Percentiles rank a stretch among this genome's conserved stretches.
These are phyloP conservation scores for Grosmannia serpens DNA, from an alignment of 2,329 filamentous ascomycete species.

Conservation along the genomic window DNA sequence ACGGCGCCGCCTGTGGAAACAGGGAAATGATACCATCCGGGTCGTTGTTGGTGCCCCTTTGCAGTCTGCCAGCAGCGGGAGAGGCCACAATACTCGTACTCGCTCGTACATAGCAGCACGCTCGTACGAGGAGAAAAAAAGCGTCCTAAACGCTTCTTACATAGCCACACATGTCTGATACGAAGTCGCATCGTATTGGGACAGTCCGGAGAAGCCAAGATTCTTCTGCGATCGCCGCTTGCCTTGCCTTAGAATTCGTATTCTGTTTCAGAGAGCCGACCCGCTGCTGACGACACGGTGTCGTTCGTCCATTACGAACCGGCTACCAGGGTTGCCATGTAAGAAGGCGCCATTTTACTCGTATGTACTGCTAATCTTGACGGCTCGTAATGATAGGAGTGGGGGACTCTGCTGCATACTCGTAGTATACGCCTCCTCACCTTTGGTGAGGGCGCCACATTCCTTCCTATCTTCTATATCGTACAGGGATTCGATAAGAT, in stretches of 20 bases:
- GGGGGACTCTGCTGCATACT: background rate
- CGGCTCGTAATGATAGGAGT: too few species aligned
- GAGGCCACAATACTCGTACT: too few species aligned
- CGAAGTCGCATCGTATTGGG: background rate
- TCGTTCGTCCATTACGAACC: background rate
- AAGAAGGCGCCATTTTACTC: background rate
- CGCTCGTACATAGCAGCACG: too few species aligned
- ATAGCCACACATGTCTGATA: background rate
- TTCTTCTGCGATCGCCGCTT: background rate
- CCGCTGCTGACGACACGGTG: background rate
- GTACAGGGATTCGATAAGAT: background rate
- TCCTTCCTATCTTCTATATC: background rate
- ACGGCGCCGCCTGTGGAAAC: too few species aligned
- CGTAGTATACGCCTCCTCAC: too few species aligned
- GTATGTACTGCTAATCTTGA: background rate
- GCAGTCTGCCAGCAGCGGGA: too few species aligned
- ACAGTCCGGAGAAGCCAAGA: background rate
- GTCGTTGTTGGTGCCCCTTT: too few species aligned
- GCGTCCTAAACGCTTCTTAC: background rate
- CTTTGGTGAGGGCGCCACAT: background rate
- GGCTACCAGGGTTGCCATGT: background rate
- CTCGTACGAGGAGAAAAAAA: background rate
- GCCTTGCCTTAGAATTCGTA: background rate
- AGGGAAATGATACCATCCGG: too few species aligned
- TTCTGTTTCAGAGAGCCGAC: background rate